These are phyloP conservation scores for Gossypium sturtianum DNA, from an alignment of 345 rosid species.

Conservation along the genomic window DNA sequence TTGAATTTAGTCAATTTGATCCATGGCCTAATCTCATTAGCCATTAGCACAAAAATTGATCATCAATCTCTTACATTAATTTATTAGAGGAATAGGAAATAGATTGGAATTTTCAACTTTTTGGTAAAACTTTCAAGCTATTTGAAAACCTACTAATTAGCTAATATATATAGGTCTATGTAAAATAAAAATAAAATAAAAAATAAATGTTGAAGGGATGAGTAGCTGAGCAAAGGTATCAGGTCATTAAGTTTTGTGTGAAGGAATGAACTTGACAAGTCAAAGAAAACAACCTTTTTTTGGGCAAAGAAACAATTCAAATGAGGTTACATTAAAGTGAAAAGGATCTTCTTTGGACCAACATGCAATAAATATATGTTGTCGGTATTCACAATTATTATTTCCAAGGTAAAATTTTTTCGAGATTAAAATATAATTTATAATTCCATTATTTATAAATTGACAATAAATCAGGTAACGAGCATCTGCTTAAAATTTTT, in stretches of 20 bases:
- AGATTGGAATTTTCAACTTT: neutral
- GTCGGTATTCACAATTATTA: conserved; percentile 27
- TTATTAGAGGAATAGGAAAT: neutral
- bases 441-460: too few relatives aligned
- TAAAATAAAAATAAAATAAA: neutral
- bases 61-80: neutral
- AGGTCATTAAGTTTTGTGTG: neutral
- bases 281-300: neutral
- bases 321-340: conserved; percentile 10
- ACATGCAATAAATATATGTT: conserved; percentile 19
- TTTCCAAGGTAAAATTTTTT: neutral
- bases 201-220: neutral
- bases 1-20: neutral
- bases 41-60: neutral
- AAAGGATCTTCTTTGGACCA: conserved; percentile 19
- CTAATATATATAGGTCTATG: neutral
- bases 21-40: neutral
- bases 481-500: too few relatives aligned
- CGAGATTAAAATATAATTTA: too few relatives aligned
- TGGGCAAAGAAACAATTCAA: neutral
- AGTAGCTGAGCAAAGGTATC: neutral
- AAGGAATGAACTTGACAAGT: conserved; percentile 2
- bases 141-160: neutral
- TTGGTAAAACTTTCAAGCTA: neutral
- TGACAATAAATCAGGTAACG: too few relatives aligned